These are phyloP conservation scores for Cicer pinnatifidum DNA, from an alignment of 306 rosid genomes.

Conservation along the genomic window DNA sequence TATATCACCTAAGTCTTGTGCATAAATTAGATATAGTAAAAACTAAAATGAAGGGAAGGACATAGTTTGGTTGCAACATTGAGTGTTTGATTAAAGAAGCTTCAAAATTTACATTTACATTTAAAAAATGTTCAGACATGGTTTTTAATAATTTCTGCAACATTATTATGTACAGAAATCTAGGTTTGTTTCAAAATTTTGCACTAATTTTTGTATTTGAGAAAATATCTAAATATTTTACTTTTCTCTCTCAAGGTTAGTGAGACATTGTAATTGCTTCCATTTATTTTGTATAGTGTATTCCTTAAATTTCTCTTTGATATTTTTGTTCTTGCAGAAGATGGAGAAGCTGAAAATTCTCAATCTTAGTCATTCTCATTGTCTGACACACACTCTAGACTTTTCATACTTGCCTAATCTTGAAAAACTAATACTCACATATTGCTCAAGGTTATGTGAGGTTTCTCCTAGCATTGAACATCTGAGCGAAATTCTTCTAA, in stretches of 20 bases:
- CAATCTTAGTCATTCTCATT: conserved; percentile 24
- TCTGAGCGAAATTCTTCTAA: conserved; percentile 3
- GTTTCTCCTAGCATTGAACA: conserved; percentile 12
- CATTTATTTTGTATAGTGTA: neutral
- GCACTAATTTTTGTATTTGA: neutral
- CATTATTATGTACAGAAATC: neutral
- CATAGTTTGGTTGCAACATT: neutral
- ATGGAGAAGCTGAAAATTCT: conserved; percentile 19
- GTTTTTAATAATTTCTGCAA: neutral
- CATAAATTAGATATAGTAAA: neutral
- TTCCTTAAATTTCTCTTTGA: too few relatives aligned
- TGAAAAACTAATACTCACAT: conserved; percentile 13
- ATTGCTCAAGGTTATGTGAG: neutral
- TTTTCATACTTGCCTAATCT: conserved; percentile 31
- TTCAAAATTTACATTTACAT: neutral
- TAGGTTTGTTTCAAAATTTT: neutral
- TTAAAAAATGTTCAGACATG: neutral
- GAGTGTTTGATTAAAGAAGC: neutral
- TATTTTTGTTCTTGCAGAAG: neutral
- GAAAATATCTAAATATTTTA: neutral
- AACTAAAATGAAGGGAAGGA: neutral
- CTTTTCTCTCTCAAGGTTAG: neutral
- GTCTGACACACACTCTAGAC: conserved; percentile 1
- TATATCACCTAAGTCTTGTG: neutral
- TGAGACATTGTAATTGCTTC: neutral